Conservation (phyloP, 2,329 filamentous ascomycete genomes). For the Aspergillus aculeatinus region DNA sequence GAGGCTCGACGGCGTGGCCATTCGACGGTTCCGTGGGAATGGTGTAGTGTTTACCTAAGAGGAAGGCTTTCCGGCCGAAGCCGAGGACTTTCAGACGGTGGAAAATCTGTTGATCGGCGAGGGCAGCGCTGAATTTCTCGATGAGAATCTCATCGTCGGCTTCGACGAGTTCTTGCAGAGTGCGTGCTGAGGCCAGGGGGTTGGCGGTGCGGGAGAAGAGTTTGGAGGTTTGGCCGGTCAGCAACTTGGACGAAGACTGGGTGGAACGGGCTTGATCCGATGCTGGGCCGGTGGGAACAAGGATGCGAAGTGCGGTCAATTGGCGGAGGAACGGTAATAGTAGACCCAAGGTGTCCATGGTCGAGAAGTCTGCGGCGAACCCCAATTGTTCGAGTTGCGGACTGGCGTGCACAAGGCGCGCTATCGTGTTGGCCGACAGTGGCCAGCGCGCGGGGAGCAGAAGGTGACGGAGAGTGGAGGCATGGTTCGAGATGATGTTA, state of each 20-base stretch:
- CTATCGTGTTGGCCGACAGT: slow-evolving; percentile 50
- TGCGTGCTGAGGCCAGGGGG: slow-evolving; percentile 18
- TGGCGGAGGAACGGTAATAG: slow-evolving; percentile 44
- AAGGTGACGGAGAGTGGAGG: slow-evolving; percentile 54
- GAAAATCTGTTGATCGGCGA: slow-evolving; percentile 35
- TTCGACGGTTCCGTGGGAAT: slow-evolving; percentile 18
- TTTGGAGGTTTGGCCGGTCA: not conserved
- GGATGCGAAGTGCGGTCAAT: slow-evolving; percentile 40
- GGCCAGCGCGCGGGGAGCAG: slow-evolving; percentile 58
- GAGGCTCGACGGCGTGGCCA: slow-evolving; percentile 12
- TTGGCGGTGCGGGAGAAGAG: slow-evolving; percentile 1
- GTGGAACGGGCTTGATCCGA: slow-evolving; percentile 5
- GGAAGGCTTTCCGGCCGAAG: slow-evolving; percentile 41
- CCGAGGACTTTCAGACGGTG: slow-evolving; percentile 37
- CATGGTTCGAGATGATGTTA: slow-evolving; percentile 52
- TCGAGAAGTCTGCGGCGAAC: slow-evolving; percentile 47
- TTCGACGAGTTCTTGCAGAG: slow-evolving; percentile 38
- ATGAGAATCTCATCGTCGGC: slow-evolving; percentile 36
- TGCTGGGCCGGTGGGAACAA: slow-evolving; percentile 33
- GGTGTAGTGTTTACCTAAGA: slow-evolving; percentile 39
- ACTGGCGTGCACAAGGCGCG: slow-evolving; percentile 53
- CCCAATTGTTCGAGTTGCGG: slow-evolving; percentile 61
- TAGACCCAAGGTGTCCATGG: slow-evolving; percentile 40
- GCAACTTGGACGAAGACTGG: not conserved
- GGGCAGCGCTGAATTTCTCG: slow-evolving; percentile 30